Conservation (phyloP, 2,329 filamentous ascomycete species). For the Anisogramma anomala region DNA sequence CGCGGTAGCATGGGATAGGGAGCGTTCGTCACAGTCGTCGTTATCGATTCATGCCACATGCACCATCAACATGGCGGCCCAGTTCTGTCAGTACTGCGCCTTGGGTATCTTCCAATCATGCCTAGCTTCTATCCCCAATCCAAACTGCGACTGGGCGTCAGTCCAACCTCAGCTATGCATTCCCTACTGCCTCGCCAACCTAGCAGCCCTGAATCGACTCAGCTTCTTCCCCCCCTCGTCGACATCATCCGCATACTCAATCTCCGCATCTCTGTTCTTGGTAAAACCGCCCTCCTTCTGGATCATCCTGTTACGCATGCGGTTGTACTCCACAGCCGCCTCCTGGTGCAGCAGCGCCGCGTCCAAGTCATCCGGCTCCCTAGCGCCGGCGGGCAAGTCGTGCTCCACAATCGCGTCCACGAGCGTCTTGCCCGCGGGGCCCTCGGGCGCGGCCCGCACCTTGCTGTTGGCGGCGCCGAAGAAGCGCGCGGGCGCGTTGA, state of each 20-base stretch:
- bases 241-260: constrained; percentile 56
- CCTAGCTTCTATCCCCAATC: neutral
- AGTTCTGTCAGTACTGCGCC: too few species aligned
- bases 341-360: constrained; percentile 62
- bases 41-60: too few species aligned
- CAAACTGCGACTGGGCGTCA: too few species aligned
- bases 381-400: constrained; percentile 24
- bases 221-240: constrained; percentile 51
- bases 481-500: constrained; percentile 30
- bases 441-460: constrained; percentile 30
- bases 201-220: constrained; percentile 64
- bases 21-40: neutral
- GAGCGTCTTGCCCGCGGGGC: constrained; percentile 43
- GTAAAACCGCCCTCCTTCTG: constrained; percentile 73
- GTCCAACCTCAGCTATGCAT: too few species aligned
- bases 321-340: constrained; percentile 73
- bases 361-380: constrained; percentile 55
- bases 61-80: too few species aligned
- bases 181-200: constrained; percentile 40
- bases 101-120: neutral
- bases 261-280: constrained; percentile 55
- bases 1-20: neutral
- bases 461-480: constrained; percentile 24
- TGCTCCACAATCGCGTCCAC: constrained; percentile 50
- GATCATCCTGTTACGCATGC: constrained; percentile 70